These are phyloP conservation scores for Rhododendron mucronatum DNA, from an alignment of 148 eudicot species.

Conservation along the genomic window DNA sequence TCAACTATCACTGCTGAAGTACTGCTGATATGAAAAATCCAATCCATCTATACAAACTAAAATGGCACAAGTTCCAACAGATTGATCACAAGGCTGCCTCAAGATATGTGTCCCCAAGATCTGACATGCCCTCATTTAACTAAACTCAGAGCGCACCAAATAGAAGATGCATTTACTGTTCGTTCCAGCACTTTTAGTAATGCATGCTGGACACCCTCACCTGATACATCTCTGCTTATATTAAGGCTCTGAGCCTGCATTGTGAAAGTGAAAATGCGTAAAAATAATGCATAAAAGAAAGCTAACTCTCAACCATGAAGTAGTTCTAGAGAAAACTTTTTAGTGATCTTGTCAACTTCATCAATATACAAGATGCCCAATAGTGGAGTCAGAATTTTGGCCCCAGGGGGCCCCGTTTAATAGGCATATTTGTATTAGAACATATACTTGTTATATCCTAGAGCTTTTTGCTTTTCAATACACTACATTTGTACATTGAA, in stretches of 20 bases:
- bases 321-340: conserved; percentile 47
- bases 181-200: conserved; percentile 96
- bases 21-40: background rate
- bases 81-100: background rate
- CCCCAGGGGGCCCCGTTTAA: too few species aligned
- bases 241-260: conserved; percentile 73
- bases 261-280: conserved; percentile 2
- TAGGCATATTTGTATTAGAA: too few species aligned
- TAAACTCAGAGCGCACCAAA: background rate
- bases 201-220: conserved; percentile 69
- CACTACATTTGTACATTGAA: too few species aligned
- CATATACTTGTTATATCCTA: too few species aligned
- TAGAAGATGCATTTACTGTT: conserved; percentile 49
- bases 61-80: too few species aligned
- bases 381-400: too few species aligned
- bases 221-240: too few species aligned
- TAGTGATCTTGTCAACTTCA: conserved; percentile 98
- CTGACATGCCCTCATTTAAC: background rate
- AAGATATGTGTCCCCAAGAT: background rate
- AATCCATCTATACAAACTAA: background rate
- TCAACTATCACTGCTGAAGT: background rate
- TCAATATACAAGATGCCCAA: conserved; percentile 50
- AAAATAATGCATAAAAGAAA: background rate
- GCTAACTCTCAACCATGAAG: background rate
- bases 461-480: too few species aligned